phyloP scores from a whole-genome alignment of 192 early-diverging fungal genomes.

The Mortierella claussenii region DNA sequence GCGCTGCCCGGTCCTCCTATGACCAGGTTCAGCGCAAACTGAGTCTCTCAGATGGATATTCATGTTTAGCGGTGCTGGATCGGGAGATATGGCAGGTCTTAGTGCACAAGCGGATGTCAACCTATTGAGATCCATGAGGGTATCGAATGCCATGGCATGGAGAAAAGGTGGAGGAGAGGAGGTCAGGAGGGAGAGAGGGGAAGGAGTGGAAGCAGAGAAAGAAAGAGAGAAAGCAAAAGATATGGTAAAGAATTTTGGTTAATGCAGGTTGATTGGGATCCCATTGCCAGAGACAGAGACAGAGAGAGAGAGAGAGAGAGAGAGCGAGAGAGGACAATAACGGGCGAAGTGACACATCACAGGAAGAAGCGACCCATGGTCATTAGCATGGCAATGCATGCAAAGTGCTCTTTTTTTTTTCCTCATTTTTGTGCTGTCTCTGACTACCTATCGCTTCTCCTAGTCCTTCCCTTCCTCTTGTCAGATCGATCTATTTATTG shows the following conservation, averaged over 20 bases:
- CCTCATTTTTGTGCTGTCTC: background rate
- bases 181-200: background rate
- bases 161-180: background rate
- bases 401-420: background rate
- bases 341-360: too few relatives aligned
- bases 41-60: background rate
- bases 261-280: background rate
- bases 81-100: background rate
- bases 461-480: background rate
- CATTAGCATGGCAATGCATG: background rate
- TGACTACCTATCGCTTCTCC: background rate
- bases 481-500: background rate
- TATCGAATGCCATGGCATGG: background rate
- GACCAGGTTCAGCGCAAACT: background rate
- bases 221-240: background rate
- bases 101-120: background rate
- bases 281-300: background rate
- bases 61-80: background rate
- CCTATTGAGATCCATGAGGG: background rate
- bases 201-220: background rate
- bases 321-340: too few relatives aligned
- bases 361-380: background rate
- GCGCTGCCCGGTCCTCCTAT: background rate
- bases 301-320: too few relatives aligned
- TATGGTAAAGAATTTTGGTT: background rate